Conservation (phyloP, 1,284 basidiomycete species). For the Ustilago xerochloae region DNA sequence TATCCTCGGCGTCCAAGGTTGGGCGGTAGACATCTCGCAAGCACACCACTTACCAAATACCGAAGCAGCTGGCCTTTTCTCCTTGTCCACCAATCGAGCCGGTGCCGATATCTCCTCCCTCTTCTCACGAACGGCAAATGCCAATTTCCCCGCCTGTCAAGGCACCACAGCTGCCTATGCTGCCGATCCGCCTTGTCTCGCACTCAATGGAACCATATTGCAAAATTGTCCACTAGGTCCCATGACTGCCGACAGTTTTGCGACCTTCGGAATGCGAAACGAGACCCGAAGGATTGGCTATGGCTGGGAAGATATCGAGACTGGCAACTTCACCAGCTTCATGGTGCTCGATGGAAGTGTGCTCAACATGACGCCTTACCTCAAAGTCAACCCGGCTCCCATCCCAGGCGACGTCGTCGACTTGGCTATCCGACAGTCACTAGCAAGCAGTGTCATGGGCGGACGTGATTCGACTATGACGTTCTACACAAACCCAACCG, state of each 20-base stretch:
- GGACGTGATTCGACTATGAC: slow-evolving; percentile 85
- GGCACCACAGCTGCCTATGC: slow-evolving; percentile 74
- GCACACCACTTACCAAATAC: slow-evolving; percentile 71
- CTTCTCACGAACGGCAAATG: slow-evolving; percentile 71
- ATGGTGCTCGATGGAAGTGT: slow-evolving; percentile 89
- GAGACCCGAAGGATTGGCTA: slow-evolving; percentile 54
- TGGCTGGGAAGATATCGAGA: slow-evolving; percentile 62
- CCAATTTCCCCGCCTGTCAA: slow-evolving; percentile 72
- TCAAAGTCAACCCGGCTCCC: slow-evolving; percentile 77
- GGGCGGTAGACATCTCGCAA: slow-evolving; percentile 79
- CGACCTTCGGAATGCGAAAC: slow-evolving; percentile 42
- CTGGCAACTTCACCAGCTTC: slow-evolving; percentile 44
- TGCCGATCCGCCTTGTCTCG: slow-evolving; percentile 77
- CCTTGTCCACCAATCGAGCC: slow-evolving; percentile 69
- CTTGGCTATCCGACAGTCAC: slow-evolving; percentile 80
- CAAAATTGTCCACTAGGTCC: slow-evolving; percentile 73
- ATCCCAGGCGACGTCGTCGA: slow-evolving; percentile 84
- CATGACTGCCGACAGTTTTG: slow-evolving; percentile 42
- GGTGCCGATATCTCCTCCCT: slow-evolving; percentile 89
- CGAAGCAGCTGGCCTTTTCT: slow-evolving; percentile 73
- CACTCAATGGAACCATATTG: slow-evolving; percentile 63
- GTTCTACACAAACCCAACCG: slow-evolving; percentile 52
- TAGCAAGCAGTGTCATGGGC: slow-evolving; percentile 71
- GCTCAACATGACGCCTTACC: slow-evolving; percentile 90
- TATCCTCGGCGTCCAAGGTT: slow-evolving; percentile 79